Base-by-base conservation (phyloP, 805 yeast species). In the Saturnispora sanitii region DNA sequence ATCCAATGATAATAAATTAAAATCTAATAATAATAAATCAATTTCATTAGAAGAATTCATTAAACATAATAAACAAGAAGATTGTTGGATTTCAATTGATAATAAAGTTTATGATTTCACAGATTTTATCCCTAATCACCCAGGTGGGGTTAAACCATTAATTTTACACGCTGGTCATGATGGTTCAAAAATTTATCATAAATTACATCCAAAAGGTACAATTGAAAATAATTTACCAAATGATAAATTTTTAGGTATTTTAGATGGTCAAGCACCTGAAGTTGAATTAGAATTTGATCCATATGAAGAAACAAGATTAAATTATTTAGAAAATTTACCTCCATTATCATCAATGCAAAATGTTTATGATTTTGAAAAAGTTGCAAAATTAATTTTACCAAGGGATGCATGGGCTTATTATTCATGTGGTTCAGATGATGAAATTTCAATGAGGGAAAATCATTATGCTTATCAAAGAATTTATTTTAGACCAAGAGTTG, bases 361-460 rank as follows among this genome's bases (percentile, higher is more conserved):
- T 53, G 52, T 85, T 45, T 79, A 77, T 51, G 97, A 90, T 59
- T 87, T 90, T 55, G 97, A 90, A 59, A 72, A 74, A 51, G 75
- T 90, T 34, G 96, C 97, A 3, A 70, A 85, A 38, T 73, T 78
- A 45, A 81, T 84, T 26, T 66, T 90, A 68, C 73, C 84, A 23
- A 77, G 75, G 41, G 72, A 74, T 25, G 96, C 92, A 0, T 84
- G 96, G 94, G 92, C 92, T 12, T 90, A 90, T 61, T 90, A 87
- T 57, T 81, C 94, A 4, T 76, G 87, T 27, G 97, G 90, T 8
- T 73, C 95, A 15, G 96, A 90, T 60, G 97, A 90, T 59, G 97
- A 90, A 64, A 75, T 90, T 50, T 73, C 95, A 2, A 57, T 83
- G 54, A 73, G 97, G 50, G 96, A 88, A 55, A 90, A 90, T 64